Evolutionary conservation across 1,284 basidiomycete genomes (phyloP), one percentile per base, ranked within the genome.

Genomic region (Paramarasmius palmivorus): DNA sequence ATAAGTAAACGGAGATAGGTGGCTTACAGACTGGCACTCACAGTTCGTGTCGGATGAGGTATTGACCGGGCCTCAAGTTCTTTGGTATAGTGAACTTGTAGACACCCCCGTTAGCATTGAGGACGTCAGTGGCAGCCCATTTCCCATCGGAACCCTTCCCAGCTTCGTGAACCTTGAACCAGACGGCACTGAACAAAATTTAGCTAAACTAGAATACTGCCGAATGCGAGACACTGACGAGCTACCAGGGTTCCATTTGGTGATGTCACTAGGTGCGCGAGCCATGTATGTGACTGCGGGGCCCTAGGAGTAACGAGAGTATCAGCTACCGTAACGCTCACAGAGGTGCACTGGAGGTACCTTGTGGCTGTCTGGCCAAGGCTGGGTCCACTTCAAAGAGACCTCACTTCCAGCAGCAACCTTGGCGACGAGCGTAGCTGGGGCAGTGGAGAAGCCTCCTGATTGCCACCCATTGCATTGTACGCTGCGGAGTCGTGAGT

Each of bases 1-100:
- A 10, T 25, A 25, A 15, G 19, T 42, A 15, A 19, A 19, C 22
- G 19, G 7, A 19, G n/a, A 15, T 37, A 38, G 10, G 17, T 20
- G 34, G 15, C 19, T 23, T 4, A 41, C 22, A 1, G 3, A 10
- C 8, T 15, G 4, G 32, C 12, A 57, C 69, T 49, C 39, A 76
- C 73, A 78, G 76, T 58, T 79, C 78, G 57, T 81, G 77, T 19
- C 77, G 69, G 45, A 80, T 69, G 60, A 79, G 72, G 57, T 80
- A 80, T 61, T 79, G 77, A 2, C 76, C 77, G 9, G 77, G 54
- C 52, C 70, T 65, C 34, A 79, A 64, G 42, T 69, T 76, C 2
- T 70, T 60, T 7, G 77, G 78, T 54, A 79, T 73, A 4, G 71
- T 76, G 61, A 79, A 73, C 0, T 72, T 75, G 57, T 63, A 76